Evolutionary conservation across 2,329 filamentous ascomycete species (phyloP), one percentile per base, ranked within the genome.

Genomic region (Fusarium beomiforme): DNA sequence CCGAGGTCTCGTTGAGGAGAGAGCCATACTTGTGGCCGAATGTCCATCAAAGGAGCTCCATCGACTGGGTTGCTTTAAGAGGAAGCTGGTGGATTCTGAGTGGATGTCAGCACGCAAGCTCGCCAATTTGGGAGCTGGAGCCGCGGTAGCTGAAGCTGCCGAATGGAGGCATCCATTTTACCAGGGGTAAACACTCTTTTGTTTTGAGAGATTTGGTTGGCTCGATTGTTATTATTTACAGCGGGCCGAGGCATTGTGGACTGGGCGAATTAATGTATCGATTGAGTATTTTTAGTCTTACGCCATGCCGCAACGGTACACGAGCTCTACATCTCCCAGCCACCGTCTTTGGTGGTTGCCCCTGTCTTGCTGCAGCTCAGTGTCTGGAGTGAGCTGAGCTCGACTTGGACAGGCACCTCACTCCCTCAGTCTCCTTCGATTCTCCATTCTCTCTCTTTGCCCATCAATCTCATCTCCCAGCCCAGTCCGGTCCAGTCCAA

Each of bases 321-420:
- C 58, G 9, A n/a, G 10, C 23, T 61, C 39, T 55, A 71, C 69
- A 26, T 67, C 13, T 60, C 69, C 69, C 69, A 71, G 65, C 69
- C 69, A 71, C 69, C 69, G 44, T 60, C 29, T 51, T 62, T 69
- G 53, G 21, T 23, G 23, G 24, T 53, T 47, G 49, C 70, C 64
- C 57, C 69, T 71, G 67, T 65, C 47, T 31, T 72, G 68, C 29
- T 65, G 67, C 56, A 67, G 68, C 67, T 67, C 47, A 47, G 37
- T 34, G 33, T 59, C 63, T 68, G 44, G 62, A 68, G 65, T 69
- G 65, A 70, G 67, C 69, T 71, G 69, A 72, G 69, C 69, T 70
- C 61, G 53, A 29, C 44, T 46, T 46, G n/a, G 33, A 14, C 33
- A 34, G 49, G 53, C 69, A 70, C 61, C 67, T 70, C 59, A 59